Percentiles rank a stretch among this genome's conserved stretches.
Evolutionary conservation across 2,329 filamentous ascomycete species (phyloP).

Genomic region (Clathrospora elynae): DNA sequence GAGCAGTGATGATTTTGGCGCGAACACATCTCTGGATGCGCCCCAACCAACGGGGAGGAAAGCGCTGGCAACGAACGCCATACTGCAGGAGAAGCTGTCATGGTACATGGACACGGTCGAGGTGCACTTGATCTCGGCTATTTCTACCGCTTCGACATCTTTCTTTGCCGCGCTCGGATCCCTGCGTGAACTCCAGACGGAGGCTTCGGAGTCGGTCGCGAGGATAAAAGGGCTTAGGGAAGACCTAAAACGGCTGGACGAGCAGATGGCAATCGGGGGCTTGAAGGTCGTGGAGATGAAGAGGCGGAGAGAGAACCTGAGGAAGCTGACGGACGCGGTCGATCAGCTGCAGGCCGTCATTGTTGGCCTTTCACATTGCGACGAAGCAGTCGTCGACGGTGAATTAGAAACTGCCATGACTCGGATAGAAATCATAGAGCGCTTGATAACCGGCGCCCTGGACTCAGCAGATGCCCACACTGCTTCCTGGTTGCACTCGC

Average conservation of each 20-base stretch:
- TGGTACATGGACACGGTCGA: constrained; percentile 99
- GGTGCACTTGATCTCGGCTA: constrained; percentile 93
- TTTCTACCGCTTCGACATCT: constrained; percentile 91
- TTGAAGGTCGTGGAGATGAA: constrained; percentile 84
- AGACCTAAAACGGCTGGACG: constrained; percentile 80
- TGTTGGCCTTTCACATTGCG: constrained; percentile 74
- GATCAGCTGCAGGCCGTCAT: constrained; percentile 81
- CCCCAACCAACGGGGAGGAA: constrained; percentile 69
- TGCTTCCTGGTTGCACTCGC: constrained; percentile 42
- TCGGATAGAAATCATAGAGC: constrained; percentile 77
- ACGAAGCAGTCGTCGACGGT: constrained; percentile 80
- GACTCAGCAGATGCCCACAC: constrained; percentile 45
- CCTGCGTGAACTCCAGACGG: constrained; percentile 85
- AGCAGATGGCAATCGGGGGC: constrained; percentile 84
- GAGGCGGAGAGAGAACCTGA: constrained; percentile 80
- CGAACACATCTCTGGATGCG: constrained; percentile 63
- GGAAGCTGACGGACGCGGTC: constrained; percentile 80
- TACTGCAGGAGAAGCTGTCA: constrained; percentile 94
- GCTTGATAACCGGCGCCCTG: constrained; percentile 75
- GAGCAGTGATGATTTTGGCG: constrained; percentile 58
- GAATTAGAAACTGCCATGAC: constrained; percentile 80
- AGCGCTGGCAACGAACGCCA: constrained; percentile 91
- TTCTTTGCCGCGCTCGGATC: constrained; percentile 96
- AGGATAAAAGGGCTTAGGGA: constrained; percentile 80
- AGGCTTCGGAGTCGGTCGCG: constrained; percentile 87